Evolutionary conservation across 2,329 filamentous ascomycete genomes (phyloP).

Genomic region (Trichoderma sp.): DNA sequence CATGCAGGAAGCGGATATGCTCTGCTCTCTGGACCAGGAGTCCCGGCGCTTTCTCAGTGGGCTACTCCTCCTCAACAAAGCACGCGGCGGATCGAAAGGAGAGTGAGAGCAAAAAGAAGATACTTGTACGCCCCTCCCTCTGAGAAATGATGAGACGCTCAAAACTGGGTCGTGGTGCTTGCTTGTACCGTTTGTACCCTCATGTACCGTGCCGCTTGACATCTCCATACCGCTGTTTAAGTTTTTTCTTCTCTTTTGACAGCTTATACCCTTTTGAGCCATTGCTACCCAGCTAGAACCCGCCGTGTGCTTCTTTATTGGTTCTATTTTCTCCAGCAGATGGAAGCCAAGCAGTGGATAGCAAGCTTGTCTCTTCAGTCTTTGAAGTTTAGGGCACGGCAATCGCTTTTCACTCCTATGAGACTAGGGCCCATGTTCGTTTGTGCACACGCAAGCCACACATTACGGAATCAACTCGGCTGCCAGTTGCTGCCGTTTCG

Average conservation of each 20-base stretch:
- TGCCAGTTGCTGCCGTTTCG: background rate
- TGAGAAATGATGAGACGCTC: background rate
- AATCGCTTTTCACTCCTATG: background rate
- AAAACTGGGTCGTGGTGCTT: background rate
- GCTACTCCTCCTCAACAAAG: background rate
- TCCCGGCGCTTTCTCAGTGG: background rate
- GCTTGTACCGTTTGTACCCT: background rate
- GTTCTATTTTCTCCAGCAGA: background rate
- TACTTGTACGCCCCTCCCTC: background rate
- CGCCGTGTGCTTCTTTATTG: background rate
- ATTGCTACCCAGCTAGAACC: background rate
- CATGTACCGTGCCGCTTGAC: background rate
- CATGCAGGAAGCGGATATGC: background rate
- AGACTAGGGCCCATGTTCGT: background rate
- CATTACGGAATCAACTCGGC: background rate
- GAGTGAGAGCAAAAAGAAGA: background rate
- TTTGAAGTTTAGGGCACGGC: background rate
- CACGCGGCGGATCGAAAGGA: background rate
- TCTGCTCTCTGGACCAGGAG: background rate
- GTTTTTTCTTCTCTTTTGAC: background rate
- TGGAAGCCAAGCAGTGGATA: background rate
- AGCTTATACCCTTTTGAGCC: background rate
- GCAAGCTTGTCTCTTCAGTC: background rate
- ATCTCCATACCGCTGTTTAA: conserved; percentile 1
- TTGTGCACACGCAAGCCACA: background rate